These are phyloP conservation scores for Suillus fuscotomentosus DNA, from an alignment of 768 basidiomycete genomes.

Conservation along the genomic window DNA sequence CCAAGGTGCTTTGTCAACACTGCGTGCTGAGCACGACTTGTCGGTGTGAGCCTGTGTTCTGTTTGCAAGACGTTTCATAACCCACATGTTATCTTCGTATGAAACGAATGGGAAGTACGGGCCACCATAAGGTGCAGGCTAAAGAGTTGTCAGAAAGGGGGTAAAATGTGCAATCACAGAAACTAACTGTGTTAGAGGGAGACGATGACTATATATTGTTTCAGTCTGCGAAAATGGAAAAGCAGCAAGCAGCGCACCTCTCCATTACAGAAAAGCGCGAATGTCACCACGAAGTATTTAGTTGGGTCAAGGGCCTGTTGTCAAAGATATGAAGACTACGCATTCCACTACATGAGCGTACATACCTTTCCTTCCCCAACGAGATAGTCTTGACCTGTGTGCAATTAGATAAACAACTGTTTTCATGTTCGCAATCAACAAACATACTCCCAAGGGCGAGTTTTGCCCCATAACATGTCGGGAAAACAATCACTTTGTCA, in stretches of 20 bases:
- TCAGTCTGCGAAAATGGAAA: not conserved
- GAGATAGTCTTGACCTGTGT: slow-evolving; percentile 44
- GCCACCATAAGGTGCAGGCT: slow-evolving; percentile 57
- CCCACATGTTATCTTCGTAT: slow-evolving; percentile 59
- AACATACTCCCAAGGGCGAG: slow-evolving; percentile 44
- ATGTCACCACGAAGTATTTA: slow-evolving; percentile 55
- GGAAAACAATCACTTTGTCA: slow-evolving; percentile 53
- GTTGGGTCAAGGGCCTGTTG: slow-evolving; percentile 46
- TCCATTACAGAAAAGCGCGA: slow-evolving; percentile 58
- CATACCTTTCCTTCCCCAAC: slow-evolving; percentile 50
- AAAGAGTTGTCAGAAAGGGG: not conserved
- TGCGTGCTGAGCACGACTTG: slow-evolving; percentile 53
- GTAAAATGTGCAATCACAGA: not conserved
- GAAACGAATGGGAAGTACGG: slow-evolving; percentile 57
- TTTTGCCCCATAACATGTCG: slow-evolving; percentile 54
- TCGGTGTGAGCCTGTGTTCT: not conserved
- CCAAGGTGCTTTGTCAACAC: slow-evolving; percentile 48
- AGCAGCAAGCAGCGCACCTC: slow-evolving; percentile 37
- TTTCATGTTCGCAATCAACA: slow-evolving; percentile 20
- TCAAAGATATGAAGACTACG: not conserved
- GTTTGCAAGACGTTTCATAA: not conserved
- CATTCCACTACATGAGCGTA: not conserved
- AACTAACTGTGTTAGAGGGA: slow-evolving; percentile 53
- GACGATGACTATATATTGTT: slow-evolving; percentile 50
- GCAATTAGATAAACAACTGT: slow-evolving; percentile 22